Percentiles rank a stretch among this genome's conserved stretches.
Evolutionary conservation across 805 yeast species (phyloP).

Genomic region (Komagataella ulmi): DNA sequence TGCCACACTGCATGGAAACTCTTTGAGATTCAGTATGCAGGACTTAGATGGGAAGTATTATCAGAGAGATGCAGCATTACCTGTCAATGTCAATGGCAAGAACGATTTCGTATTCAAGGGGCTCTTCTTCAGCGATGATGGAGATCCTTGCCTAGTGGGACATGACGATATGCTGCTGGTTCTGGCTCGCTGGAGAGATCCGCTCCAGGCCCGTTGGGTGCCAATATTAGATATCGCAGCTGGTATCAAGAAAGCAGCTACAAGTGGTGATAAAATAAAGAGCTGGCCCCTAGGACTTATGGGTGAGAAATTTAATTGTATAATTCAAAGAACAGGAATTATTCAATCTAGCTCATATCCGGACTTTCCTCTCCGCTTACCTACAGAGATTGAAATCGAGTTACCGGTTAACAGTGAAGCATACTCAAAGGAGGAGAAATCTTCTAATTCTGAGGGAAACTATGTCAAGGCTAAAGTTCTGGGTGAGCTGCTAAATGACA

Average conservation of each 20-base stretch:
- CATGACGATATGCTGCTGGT: slow-evolving; percentile 58
- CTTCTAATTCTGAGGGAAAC: slow-evolving; percentile 42
- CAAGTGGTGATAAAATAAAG: slow-evolving; percentile 40
- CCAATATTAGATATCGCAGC: slow-evolving; percentile 59
- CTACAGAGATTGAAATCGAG: slow-evolving; percentile 72
- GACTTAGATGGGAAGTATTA: slow-evolving; percentile 22
- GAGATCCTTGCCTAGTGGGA: slow-evolving; percentile 88
- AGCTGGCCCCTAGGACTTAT: slow-evolving; percentile 85
- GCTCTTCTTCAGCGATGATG: slow-evolving; percentile 74
- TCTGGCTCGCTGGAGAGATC: slow-evolving; percentile 65
- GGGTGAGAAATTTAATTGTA: slow-evolving; percentile 57
- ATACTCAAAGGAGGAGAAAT: slow-evolving; percentile 16
- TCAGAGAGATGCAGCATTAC: slow-evolving; percentile 32
- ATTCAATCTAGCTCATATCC: slow-evolving; percentile 38
- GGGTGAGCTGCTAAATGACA: slow-evolving; percentile 50
- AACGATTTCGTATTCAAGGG: slow-evolving; percentile 32
- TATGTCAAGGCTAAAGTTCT: slow-evolving; percentile 45
- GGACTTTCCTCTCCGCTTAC: slow-evolving; percentile 72
- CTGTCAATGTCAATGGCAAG: slow-evolving; percentile 16
- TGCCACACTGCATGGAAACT: slow-evolving; percentile 23
- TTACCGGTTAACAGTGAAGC: slow-evolving; percentile 15
- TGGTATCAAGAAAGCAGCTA: slow-evolving; percentile 36
- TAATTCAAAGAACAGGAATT: slow-evolving; percentile 52
- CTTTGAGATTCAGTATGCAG: slow-evolving; percentile 19
- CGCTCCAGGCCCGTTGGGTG: slow-evolving; percentile 72